Percentiles rank a stretch among this genome's conserved stretches.
Evolutionary conservation across 768 basidiomycete species (phyloP).

Genomic region (Amanita pallidorosea): DNA sequence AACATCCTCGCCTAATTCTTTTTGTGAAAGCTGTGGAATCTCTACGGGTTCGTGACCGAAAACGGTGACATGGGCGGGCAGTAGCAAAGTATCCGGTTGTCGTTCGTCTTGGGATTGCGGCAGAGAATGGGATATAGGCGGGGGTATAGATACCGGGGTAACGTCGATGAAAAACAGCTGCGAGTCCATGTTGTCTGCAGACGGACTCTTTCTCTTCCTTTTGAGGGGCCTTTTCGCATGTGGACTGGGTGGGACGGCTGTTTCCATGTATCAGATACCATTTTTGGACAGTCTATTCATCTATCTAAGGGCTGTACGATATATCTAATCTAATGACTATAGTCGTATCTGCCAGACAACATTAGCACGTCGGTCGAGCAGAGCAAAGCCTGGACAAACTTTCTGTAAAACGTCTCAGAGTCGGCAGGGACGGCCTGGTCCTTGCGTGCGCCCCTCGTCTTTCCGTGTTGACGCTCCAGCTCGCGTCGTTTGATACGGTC

Average conservation of each 20-base stretch:
- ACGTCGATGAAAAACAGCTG: conserved; percentile 42
- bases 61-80: conserved; percentile 65
- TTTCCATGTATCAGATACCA: not conserved
- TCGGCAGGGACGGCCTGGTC: conserved; percentile 52
- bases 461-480: conserved; percentile 47
- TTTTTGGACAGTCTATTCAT: not conserved
- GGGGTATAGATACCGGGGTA: conserved; percentile 25
- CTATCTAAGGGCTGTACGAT: not conserved
- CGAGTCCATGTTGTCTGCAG: not conserved
- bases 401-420: conserved; percentile 78
- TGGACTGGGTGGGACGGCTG: not conserved
- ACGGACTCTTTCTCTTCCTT: conserved; percentile 1
- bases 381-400: conserved; percentile 37
- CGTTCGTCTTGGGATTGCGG: conserved; percentile 1
- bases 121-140: conserved; percentile 10
- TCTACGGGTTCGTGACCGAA: conserved; percentile 34
- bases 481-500: conserved; percentile 60
- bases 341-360: conserved; percentile 25
- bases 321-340: conserved; percentile 23
- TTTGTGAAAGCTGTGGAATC: conserved; percentile 30
- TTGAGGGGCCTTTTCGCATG: not conserved
- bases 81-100: conserved; percentile 26
- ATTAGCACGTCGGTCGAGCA: not conserved
- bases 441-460: conserved; percentile 48
- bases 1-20: conserved; percentile 42